Percentiles rank a stretch among this genome's conserved stretches.
Evolutionary conservation across 2,329 filamentous ascomycete species (phyloP).

Genomic region (Scedosporium apiospermum): DNA sequence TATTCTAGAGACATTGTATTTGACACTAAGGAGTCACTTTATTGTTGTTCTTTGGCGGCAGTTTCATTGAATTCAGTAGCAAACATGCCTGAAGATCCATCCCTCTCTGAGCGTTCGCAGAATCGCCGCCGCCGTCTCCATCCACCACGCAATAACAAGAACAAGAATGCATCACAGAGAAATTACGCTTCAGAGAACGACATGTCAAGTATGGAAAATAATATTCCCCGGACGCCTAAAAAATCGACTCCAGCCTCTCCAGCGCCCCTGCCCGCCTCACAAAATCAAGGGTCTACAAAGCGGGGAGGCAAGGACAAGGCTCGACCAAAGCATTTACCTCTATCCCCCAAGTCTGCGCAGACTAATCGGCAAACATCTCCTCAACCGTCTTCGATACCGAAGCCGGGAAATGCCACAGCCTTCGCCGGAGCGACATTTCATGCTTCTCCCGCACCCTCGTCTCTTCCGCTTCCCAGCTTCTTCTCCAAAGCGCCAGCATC

Average conservation of each 20-base stretch:
- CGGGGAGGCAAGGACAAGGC: constrained; percentile 13
- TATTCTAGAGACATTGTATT: too few species aligned
- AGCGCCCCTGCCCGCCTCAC: constrained; percentile 18
- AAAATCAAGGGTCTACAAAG: constrained; percentile 16
- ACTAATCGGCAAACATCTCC: constrained; percentile 26
- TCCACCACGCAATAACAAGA: constrained; percentile 12
- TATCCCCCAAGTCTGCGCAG: constrained; percentile 32
- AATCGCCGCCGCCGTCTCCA: neutral
- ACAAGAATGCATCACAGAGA: constrained; percentile 32
- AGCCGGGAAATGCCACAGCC: constrained; percentile 41
- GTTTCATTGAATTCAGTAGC: neutral
- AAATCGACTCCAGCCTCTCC: constrained; percentile 29
- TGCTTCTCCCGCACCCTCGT: constrained; percentile 83
- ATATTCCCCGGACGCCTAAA: constrained; percentile 35
- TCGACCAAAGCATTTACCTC: constrained; percentile 11
- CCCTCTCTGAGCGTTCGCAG: neutral
- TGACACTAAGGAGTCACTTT: too few species aligned
- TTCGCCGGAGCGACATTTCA: constrained; percentile 95
- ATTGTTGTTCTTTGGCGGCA: too few species aligned
- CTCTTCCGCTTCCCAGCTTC: constrained; percentile 85
- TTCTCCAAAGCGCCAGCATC: constrained; percentile 42
- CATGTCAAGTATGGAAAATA: constrained; percentile 4
- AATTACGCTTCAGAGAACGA: constrained; percentile 54
- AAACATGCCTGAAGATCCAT: neutral
- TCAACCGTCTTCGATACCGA: constrained; percentile 30